Conservation (phyloP, 768 basidiomycete genomes). For the Ramaria sp. region DNA sequence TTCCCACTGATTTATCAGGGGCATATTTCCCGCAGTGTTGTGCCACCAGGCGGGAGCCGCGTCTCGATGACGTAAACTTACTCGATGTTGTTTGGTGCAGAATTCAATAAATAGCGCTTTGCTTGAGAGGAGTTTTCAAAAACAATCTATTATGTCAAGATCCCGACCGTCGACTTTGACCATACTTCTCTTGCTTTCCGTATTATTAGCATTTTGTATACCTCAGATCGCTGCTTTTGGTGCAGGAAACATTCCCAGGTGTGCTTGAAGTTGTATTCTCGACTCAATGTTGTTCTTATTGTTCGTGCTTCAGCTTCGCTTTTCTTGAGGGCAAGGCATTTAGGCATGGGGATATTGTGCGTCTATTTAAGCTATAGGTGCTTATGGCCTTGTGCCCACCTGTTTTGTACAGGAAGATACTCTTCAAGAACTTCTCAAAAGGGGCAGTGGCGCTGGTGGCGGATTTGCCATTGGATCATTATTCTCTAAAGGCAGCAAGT, state of each 20-base stretch:
- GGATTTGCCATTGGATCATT: slow-evolving; percentile 50
- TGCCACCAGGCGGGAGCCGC: no score
- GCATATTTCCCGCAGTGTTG: no score
- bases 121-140: not conserved
- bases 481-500: slow-evolving; percentile 53
- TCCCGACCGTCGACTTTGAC: slow-evolving; percentile 8
- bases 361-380: slow-evolving; percentile 9
- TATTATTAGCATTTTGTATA: slow-evolving; percentile 44
- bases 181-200: slow-evolving; percentile 32
- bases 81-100: no score
- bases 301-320: slow-evolving; percentile 42
- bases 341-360: slow-evolving; percentile 80
- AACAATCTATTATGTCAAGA: not conserved
- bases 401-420: slow-evolving; percentile 49
- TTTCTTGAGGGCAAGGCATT: slow-evolving; percentile 82
- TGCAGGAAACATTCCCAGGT: slow-evolving; percentile 82
- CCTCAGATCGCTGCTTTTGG: slow-evolving; percentile 64
- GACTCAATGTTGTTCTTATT: not conserved
- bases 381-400: slow-evolving; percentile 12
- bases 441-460: slow-evolving; percentile 27
- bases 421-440: slow-evolving; percentile 50
- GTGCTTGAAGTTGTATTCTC: not conserved
- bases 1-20: no score
- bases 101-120: no score
- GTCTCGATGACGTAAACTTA: no score